These are phyloP conservation scores for Lentinula edodes DNA, from an alignment of 768 basidiomycete genomes.

Conservation along the genomic window DNA sequence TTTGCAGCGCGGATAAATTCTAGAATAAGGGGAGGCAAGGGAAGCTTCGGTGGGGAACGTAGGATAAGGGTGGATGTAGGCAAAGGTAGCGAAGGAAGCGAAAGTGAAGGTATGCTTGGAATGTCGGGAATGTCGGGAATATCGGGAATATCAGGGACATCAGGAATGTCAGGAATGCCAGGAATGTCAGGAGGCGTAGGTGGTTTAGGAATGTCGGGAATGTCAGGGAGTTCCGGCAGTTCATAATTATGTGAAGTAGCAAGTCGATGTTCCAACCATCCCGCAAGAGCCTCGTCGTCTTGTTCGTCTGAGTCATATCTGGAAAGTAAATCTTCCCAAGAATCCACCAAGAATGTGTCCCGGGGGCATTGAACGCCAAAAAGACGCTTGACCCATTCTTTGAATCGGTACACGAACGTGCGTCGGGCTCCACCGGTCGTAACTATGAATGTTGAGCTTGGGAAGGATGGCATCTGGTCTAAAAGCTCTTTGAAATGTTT, in stretches of 20 bases:
- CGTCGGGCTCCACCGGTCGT: slow-evolving; percentile 12
- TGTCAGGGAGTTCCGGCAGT: too few species aligned
- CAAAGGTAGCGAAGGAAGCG: neutral
- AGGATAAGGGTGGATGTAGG: slow-evolving; percentile 14
- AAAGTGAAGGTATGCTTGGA: slow-evolving; percentile 4
- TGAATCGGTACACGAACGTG: slow-evolving; percentile 17
- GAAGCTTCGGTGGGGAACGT: slow-evolving; percentile 13
- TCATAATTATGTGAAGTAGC: neutral
- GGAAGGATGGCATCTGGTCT: slow-evolving; percentile 26
- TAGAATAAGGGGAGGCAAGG: slow-evolving; percentile 20
- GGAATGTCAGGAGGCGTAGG: neutral
- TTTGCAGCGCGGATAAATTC: slow-evolving; percentile 53
- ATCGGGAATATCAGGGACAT: neutral
- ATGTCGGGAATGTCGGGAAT: neutral
- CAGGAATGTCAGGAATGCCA: neutral
- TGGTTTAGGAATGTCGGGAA: neutral
- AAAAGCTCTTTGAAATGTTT: slow-evolving; percentile 43
- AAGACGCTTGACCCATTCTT: slow-evolving; percentile 30
- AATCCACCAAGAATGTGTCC: slow-evolving; percentile 14
- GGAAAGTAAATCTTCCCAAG: slow-evolving; percentile 28
- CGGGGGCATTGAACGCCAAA: slow-evolving; percentile 28
- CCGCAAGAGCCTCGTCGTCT: neutral
- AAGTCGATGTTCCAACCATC: neutral
- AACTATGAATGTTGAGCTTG: slow-evolving; percentile 9
- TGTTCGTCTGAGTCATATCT: slow-evolving; percentile 15